A percentile compares a stretch with the other conserved stretches of the same genome.
Conservation (phyloP, 1,284 basidiomycete genomes). For the Mycena sp. region DNA sequence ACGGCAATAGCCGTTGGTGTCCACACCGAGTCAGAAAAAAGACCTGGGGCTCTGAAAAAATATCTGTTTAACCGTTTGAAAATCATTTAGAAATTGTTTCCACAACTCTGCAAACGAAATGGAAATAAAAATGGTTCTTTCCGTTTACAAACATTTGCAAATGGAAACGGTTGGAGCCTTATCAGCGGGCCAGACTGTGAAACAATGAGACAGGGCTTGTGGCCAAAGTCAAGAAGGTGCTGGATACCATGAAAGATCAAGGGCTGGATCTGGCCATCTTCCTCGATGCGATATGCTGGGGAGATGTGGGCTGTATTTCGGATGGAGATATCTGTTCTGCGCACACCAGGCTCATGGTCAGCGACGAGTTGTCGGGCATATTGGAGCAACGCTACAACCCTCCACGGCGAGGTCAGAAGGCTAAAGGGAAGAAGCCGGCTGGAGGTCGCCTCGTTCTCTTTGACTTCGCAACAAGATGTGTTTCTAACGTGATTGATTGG, state of each 20-base stretch:
- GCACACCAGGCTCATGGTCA: slow-evolving; percentile 38
- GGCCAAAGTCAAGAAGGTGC: not conserved
- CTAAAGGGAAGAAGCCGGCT: slow-evolving; percentile 23
- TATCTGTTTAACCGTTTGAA: too few species aligned
- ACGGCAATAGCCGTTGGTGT: too few species aligned
- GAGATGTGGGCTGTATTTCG: slow-evolving; percentile 34
- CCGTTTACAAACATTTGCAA: too few species aligned
- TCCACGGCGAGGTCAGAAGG: slow-evolving; percentile 27
- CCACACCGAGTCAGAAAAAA: too few species aligned
- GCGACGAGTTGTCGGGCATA: slow-evolving; percentile 38
- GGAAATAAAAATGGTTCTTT: too few species aligned
- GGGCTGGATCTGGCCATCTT: slow-evolving; percentile 35
- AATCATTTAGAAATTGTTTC: too few species aligned
- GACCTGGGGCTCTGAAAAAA: too few species aligned
- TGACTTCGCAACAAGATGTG: slow-evolving; percentile 30
- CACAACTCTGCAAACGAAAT: too few species aligned
- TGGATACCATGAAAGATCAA: not conserved
- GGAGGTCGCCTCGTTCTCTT: slow-evolving; percentile 31
- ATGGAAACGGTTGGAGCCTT: too few species aligned
- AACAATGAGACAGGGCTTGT: not conserved
- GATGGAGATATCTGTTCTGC: slow-evolving; percentile 33
- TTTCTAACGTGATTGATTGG: slow-evolving; percentile 16
- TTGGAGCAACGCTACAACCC: slow-evolving; percentile 41
- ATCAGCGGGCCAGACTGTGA: too few species aligned
- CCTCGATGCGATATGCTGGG: slow-evolving; percentile 45